phyloP scores from a whole-genome alignment of 2,329 filamentous ascomycete species.

The Fusarium pseudonygamai region DNA sequence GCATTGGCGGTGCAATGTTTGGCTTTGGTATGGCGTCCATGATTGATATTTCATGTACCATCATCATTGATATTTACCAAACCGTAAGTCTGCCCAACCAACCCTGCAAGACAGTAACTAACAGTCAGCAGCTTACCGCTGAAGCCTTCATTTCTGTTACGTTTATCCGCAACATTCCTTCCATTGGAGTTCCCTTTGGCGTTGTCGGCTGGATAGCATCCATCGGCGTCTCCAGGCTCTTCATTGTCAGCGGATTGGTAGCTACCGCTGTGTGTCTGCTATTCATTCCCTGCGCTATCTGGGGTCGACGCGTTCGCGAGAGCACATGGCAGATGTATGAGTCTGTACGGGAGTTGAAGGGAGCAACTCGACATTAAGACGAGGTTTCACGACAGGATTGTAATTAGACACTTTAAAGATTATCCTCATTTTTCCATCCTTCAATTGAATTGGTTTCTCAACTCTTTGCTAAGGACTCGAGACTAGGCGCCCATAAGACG shows the following conservation, averaged over 20 bases:
- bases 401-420: background rate
- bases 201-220: constrained; percentile 43
- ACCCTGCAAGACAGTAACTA: too few species aligned
- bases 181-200: constrained; percentile 43
- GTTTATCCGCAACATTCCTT: constrained; percentile 45
- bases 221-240: constrained; percentile 45
- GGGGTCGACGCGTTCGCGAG: constrained; percentile 29
- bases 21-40: constrained; percentile 51
- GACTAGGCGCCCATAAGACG: too few species aligned
- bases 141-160: constrained; percentile 46
- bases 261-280: constrained; percentile 36
- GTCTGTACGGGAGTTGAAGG: background rate
- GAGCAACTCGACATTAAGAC: background rate
- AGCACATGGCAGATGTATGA: constrained; percentile 22
- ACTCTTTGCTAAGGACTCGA: background rate
- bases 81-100: too few species aligned
- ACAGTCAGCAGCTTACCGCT: constrained; percentile 19
- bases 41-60: constrained; percentile 48
- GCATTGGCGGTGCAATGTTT: constrained; percentile 49
- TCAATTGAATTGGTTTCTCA: too few species aligned
- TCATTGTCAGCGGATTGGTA: constrained; percentile 39
- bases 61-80: constrained; percentile 49
- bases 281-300: constrained; percentile 43
- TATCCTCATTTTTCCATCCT: background rate
- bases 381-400: accelerated